Evolutionary conservation across 2,329 filamentous ascomycete species (phyloP).

Genomic region (Neurospora sp.): DNA sequence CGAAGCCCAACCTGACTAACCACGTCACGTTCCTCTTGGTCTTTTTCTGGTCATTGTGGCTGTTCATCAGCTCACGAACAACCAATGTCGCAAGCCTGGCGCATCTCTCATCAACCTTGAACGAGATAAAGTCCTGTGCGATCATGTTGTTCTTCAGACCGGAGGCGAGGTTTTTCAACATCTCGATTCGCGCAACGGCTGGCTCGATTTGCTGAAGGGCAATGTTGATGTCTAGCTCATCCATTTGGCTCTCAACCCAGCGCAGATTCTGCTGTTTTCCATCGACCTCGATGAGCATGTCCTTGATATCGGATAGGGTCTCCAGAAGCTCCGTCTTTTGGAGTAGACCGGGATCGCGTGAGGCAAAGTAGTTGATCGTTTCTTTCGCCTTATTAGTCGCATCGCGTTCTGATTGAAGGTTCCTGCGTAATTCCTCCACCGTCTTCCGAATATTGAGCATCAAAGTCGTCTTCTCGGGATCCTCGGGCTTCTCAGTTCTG

Average conservation of each 20-base stretch:
- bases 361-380: constrained; percentile 77
- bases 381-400: constrained; percentile 76
- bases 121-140: constrained; percentile 84
- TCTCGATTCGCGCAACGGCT: constrained; percentile 75
- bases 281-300: constrained; percentile 90
- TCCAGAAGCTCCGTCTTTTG: constrained; percentile 75
- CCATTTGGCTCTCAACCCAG: constrained; percentile 91
- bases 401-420: constrained; percentile 75
- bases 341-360: constrained; percentile 63
- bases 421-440: constrained; percentile 82
- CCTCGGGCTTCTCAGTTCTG: constrained; percentile 73
- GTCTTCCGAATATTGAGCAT: constrained; percentile 87
- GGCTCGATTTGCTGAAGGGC: constrained; percentile 82
- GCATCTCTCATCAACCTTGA: constrained; percentile 81
- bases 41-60: constrained; percentile 64
- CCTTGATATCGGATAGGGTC: constrained; percentile 66
- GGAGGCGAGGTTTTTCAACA: constrained; percentile 67
- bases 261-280: constrained; percentile 93
- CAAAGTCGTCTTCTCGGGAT: constrained; percentile 67
- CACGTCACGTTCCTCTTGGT: constrained; percentile 75
- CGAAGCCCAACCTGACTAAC: constrained; percentile 79
- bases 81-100: constrained; percentile 66
- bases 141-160: constrained; percentile 76
- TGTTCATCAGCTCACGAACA: constrained; percentile 65
- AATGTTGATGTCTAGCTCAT: constrained; percentile 92